Evolutionary conservation across 495 filamentous ascomycete species (phyloP), one percentile per base, ranked within the genome.

Genomic region (Hypoxylon lienhwacheense): DNA sequence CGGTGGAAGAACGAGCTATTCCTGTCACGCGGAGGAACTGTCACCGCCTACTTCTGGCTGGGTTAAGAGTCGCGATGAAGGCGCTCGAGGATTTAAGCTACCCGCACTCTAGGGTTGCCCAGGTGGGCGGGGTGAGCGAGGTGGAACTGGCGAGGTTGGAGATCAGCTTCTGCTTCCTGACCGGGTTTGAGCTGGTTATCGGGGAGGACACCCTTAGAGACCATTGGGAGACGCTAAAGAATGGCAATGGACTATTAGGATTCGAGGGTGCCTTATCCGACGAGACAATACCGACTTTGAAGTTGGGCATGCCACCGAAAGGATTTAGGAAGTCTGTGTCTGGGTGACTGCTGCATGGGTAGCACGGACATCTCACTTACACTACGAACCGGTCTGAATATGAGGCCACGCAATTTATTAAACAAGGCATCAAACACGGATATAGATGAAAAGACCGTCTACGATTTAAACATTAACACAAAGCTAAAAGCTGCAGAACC

Each of bases 1-100:
- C 84, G 0, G 78, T 91, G 7, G 72, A 84, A 25, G 90, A 97
- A 57, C 79, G 80, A 41, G 77, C 84, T 10, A 81, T 93, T 11
- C 79, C 81, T 2, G 81, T 96, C 15, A 95, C 89, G 5, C 78
- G 79, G 47, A 80, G 87, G 29, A 98, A 96, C 40, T 85, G 88
- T 46, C 93, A 98, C 67, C 86, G 93, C 15, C 74, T 98, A 17
- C 74, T 96, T 12, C 80, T 98, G 6, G 92, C 89, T 0, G 88
- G 86, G 3, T 73, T 97, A 20, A 75, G 89, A 36, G 87, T 96
- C 7, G 90, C 93, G 3, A 91, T 90, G 80, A 98, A 97, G 71
- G 89, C 91, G 1, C 66, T 95, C 2, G 93, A 98, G 63, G 93
- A 98, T 67, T 77, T 90, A 16, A 87, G 84, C 57, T 96, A 92